phyloP scores from a whole-genome alignment of 2,329 filamentous ascomycete genomes.

The Cryphonectria carpinicola region DNA sequence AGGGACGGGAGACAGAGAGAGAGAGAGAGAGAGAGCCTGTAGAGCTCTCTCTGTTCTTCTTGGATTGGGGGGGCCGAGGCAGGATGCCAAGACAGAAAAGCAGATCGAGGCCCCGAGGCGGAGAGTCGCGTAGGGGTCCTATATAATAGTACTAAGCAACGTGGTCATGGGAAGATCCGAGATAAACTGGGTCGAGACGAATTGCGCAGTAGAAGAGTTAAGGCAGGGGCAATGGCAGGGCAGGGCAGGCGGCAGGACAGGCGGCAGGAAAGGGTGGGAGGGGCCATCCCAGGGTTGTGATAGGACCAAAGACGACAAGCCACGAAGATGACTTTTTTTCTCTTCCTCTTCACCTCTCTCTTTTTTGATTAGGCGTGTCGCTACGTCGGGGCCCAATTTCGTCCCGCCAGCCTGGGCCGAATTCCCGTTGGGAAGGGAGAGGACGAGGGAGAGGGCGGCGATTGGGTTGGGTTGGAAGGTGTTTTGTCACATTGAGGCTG shows the following conservation, averaged over 20 bases:
- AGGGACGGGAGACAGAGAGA: not conserved
- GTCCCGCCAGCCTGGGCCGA: constrained; percentile 3
- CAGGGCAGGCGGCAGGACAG: not conserved
- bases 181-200: not conserved
- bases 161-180: constrained; percentile 9
- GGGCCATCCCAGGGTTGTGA: not conserved
- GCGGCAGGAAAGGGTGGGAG: not conserved
- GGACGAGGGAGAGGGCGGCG: not conserved
- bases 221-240: not conserved
- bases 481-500: constrained; percentile 2
- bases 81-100: constrained; percentile 6
- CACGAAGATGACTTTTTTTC: constrained; percentile 3
- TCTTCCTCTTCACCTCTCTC: not conserved
- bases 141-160: constrained; percentile 4
- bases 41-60: not conserved
- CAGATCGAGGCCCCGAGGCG: not conserved
- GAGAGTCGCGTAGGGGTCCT: constrained; percentile 5
- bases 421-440: not conserved
- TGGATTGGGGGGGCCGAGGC: not conserved
- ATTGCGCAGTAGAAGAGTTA: not conserved
- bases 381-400: not conserved
- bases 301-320: constrained; percentile 9
- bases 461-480: not conserved
- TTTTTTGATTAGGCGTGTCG: constrained; percentile 1
- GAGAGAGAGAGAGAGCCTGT: not conserved